Conservation (phyloP, 331 rosid genomes). For the Acacia pycnantha region DNA sequence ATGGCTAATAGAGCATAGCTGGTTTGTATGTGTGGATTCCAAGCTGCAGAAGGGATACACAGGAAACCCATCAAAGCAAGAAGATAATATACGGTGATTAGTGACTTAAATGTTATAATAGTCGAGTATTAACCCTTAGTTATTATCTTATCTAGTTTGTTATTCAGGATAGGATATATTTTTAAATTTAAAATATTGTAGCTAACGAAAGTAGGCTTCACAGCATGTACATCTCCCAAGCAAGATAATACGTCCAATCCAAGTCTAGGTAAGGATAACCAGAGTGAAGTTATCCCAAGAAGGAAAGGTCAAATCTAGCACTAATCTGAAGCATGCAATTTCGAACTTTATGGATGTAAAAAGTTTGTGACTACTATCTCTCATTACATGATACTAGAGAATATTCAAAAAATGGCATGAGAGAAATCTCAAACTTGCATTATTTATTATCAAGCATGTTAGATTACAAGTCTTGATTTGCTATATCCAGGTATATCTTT, state of each 20-base stretch:
- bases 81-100: slow-evolving; percentile 13
- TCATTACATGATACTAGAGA: neutral
- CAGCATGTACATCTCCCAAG: neutral
- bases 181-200: neutral
- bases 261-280: neutral
- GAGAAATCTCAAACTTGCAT: neutral
- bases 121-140: neutral
- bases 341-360: neutral
- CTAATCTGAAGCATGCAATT: neutral
- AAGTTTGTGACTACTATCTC: neutral
- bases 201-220: neutral
- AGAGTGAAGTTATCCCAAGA: neutral
- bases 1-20: slow-evolving; percentile 93
- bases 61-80: slow-evolving; percentile 31
- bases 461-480: neutral
- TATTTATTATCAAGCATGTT: neutral
- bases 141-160: neutral
- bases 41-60: slow-evolving; percentile 51
- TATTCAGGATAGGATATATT: neutral
- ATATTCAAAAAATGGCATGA: neutral
- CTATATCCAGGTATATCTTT: neutral
- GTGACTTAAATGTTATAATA: neutral
- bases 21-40: slow-evolving; percentile 77
- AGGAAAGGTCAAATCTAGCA: neutral
- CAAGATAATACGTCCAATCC: neutral